Percentiles rank a stretch among this genome's conserved stretches.
Conservation (phyloP, 1,284 basidiomycete genomes). For the Trichosporon inkin region DNA sequence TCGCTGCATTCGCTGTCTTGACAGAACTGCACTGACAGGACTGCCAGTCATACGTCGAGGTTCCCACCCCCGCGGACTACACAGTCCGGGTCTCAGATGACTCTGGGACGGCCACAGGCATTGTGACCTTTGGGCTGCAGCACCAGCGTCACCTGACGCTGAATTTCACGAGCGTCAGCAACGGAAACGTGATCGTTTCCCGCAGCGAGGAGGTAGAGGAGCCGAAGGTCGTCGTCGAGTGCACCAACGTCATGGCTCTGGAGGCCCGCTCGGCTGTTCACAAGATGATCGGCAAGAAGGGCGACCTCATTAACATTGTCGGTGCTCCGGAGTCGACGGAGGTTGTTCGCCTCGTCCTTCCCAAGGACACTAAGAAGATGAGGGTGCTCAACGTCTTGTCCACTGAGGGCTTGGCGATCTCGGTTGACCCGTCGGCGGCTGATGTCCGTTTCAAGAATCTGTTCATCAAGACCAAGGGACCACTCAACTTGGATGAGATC, state of each 20-base stretch:
- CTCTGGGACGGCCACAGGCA: neutral
- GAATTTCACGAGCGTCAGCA: conserved; percentile 18
- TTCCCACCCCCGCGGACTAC: neutral
- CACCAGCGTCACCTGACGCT: neutral
- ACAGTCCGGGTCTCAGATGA: neutral
- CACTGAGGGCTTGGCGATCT: conserved; percentile 18
- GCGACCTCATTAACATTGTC: neutral
- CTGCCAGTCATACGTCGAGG: neutral
- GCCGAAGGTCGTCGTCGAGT: conserved; percentile 27
- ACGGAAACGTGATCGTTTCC: conserved; percentile 26
- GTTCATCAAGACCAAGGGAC: conserved; percentile 20
- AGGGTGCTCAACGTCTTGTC: conserved; percentile 21
- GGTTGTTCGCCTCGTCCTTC: conserved; percentile 27
- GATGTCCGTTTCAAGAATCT: conserved; percentile 22
- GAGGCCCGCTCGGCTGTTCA: neutral
- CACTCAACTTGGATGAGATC: conserved; percentile 16
- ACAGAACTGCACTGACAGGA: no score
- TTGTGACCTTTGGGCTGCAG: neutral
- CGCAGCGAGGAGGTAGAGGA: conserved; percentile 16
- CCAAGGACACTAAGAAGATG: conserved; percentile 14
- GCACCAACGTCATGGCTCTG: conserved; percentile 16
- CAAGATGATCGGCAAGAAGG: conserved; percentile 1
- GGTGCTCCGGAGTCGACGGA: conserved; percentile 8
- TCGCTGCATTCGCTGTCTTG: no score
- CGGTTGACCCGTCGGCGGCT: conserved; percentile 21